Percentiles rank a stretch among this genome's conserved stretches.
phyloP scores from a whole-genome alignment of 495 filamentous ascomycete species.

The Pseudotulostoma volvatum region DNA sequence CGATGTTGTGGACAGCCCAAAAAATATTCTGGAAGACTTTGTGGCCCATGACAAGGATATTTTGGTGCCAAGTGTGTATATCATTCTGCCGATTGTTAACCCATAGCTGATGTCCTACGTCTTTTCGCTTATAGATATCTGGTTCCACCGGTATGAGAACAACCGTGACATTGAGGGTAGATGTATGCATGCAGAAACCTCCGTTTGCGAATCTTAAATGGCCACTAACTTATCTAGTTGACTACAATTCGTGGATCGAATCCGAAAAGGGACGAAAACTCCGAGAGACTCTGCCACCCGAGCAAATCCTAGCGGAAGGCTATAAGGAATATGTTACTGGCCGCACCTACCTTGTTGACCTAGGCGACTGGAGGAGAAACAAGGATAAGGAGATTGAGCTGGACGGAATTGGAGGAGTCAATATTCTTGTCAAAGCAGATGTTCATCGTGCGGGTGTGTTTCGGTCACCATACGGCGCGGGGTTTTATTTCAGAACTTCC shows the following conservation, averaged over 20 bases:
- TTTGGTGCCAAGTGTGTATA: constrained; percentile 75
- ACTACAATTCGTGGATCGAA: constrained; percentile 99
- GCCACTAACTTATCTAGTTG: constrained; percentile 39
- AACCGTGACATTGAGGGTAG: constrained; percentile 78
- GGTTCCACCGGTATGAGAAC: constrained; percentile 89
- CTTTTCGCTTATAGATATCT: constrained; percentile 49
- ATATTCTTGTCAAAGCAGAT: constrained; percentile 92
- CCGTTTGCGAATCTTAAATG: not conserved
- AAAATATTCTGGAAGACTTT: constrained; percentile 82
- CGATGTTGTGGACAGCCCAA: constrained; percentile 83
- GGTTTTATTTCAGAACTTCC: constrained; percentile 1
- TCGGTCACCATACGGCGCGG: not conserved
- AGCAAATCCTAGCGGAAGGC: constrained; percentile 77
- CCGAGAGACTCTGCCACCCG: constrained; percentile 52
- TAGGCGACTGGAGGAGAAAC: constrained; percentile 84
- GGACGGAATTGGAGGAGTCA: constrained; percentile 93
- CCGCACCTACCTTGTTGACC: constrained; percentile 66
- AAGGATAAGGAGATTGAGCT: constrained; percentile 82
- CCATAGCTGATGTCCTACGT: too few relatives aligned
- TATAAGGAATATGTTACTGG: constrained; percentile 88
- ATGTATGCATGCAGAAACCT: constrained; percentile 42
- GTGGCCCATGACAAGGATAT: constrained; percentile 86
- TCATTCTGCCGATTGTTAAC: not conserved
- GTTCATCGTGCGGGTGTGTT: constrained; percentile 78
- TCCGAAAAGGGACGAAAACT: constrained; percentile 67